Evolutionary conservation across 2,329 filamentous ascomycete genomes (phyloP).

Genomic region (Coccinonectria pachysandricola): DNA sequence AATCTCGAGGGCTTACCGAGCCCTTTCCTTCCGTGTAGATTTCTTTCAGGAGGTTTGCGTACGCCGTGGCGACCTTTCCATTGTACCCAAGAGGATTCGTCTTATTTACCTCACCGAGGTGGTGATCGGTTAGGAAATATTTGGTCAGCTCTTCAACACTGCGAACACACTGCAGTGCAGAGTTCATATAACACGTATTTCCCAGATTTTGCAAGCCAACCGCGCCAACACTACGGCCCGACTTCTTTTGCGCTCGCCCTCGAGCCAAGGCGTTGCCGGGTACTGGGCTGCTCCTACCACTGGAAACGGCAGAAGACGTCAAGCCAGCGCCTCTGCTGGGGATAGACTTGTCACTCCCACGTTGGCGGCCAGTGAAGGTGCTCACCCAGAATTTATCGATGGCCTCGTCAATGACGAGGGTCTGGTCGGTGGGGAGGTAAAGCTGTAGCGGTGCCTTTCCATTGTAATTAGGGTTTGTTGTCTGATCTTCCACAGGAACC

Average conservation of each 20-base stretch:
- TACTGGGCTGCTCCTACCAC: conserved; percentile 59
- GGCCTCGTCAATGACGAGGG: conserved; percentile 76
- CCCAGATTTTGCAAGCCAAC: conserved; percentile 84
- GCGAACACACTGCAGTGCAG: conserved; percentile 85
- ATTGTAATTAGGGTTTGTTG: conserved; percentile 66
- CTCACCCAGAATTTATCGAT: conserved; percentile 50
- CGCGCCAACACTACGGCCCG: conserved; percentile 61
- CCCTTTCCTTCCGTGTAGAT: conserved; percentile 63
- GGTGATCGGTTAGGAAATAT: conserved; percentile 72
- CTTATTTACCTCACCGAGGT: conserved; percentile 71
- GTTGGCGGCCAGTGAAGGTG: conserved; percentile 29
- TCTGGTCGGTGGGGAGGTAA: conserved; percentile 60
- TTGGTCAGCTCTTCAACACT: conserved; percentile 88
- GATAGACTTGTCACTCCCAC: conserved; percentile 27
- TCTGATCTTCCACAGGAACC: conserved; percentile 47
- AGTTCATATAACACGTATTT: conserved; percentile 99
- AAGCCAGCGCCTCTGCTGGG: conserved; percentile 20
- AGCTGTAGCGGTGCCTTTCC: conserved; percentile 56
- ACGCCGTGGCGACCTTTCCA: conserved; percentile 78
- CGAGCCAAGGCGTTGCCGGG: conserved; percentile 54
- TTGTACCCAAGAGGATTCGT: conserved; percentile 78
- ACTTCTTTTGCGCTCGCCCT: conserved; percentile 58
- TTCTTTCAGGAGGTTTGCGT: conserved; percentile 62
- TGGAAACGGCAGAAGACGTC: conserved; percentile 28
- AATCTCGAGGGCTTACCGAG: conserved; percentile 68